These are phyloP conservation scores for Nicotiana tabacum DNA, from an alignment of 257 asterid genomes.

Conservation along the genomic window DNA sequence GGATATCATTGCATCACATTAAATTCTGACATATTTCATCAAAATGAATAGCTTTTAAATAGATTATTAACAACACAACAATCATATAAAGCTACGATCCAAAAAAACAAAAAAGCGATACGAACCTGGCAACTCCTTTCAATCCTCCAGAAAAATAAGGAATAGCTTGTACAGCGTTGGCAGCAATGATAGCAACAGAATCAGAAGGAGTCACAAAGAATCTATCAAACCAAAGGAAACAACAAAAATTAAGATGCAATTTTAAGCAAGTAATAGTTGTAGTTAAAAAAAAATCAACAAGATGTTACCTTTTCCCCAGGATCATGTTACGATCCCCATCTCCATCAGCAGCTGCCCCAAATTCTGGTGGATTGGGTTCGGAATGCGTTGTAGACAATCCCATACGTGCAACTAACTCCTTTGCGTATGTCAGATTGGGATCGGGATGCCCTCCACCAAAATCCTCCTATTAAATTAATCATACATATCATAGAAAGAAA, in stretches of 20 bases:
- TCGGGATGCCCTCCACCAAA: slow-evolving; percentile 99
- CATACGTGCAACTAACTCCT: slow-evolving; percentile 93
- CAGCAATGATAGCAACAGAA: slow-evolving; percentile 96
- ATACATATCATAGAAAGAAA: not conserved
- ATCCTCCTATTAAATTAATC: slow-evolving; percentile 67
- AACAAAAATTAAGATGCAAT: slow-evolving; percentile 3
- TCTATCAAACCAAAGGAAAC: slow-evolving; percentile 29
- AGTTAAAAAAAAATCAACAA: slow-evolving; percentile 7
- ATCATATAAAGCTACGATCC: not conserved
- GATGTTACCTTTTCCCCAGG: slow-evolving; percentile 77
- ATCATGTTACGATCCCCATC: slow-evolving; percentile 99
- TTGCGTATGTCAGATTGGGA: slow-evolving; percentile 97
- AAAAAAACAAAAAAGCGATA: not conserved
- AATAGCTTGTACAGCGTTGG: slow-evolving; percentile 87
- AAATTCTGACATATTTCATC: not conserved
- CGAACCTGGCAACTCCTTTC: slow-evolving; percentile 97
- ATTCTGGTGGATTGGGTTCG: slow-evolving; percentile 86
- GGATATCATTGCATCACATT: slow-evolving; percentile 12
- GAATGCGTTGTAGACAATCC: slow-evolving; percentile 67
- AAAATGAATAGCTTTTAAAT: not conserved
- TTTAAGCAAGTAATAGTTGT: slow-evolving; percentile 2
- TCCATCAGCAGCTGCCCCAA: slow-evolving; percentile 99
- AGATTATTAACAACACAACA: not conserved
- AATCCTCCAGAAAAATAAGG: slow-evolving; percentile 95
- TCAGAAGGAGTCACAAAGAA: slow-evolving; percentile 98